Percentiles rank a stretch among this genome's conserved stretches.
phyloP scores from a whole-genome alignment of 2,329 filamentous ascomycete species.

The Neurospora sp. region DNA sequence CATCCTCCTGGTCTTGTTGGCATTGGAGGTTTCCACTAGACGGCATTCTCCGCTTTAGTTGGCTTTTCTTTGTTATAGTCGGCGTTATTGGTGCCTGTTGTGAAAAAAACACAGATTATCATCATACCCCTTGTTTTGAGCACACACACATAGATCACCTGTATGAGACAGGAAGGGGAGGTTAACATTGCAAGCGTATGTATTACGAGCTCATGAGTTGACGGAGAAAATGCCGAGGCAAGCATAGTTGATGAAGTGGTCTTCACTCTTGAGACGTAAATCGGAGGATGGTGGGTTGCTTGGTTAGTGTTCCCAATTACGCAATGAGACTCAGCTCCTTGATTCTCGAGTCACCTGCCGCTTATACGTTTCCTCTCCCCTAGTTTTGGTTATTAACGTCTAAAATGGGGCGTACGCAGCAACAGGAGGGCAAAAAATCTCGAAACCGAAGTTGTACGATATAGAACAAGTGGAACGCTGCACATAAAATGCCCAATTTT shows the following conservation, averaged over 20 bases:
- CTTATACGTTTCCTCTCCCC: not conserved
- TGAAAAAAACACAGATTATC: not conserved
- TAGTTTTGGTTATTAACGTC: not conserved
- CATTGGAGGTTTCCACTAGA: not conserved
- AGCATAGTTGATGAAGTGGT: not conserved
- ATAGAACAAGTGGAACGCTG: not conserved
- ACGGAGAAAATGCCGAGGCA: not conserved
- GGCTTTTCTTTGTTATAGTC: not conserved
- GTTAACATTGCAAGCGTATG: not conserved
- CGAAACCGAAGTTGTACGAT: not conserved
- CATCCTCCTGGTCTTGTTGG: constrained; percentile 26
- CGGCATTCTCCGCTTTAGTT: not conserved
- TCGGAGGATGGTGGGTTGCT: not conserved
- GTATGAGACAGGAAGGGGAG: not conserved
- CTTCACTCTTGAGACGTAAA: not conserved
- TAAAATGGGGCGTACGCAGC: not conserved
- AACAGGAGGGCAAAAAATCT: not conserved
- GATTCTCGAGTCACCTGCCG: not conserved
- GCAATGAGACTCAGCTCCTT: not conserved
- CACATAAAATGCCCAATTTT: not conserved
- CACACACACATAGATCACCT: not conserved
- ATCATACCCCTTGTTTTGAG: constrained; percentile 3
- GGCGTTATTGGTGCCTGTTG: not conserved
- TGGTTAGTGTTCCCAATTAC: not conserved
- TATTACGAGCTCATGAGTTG: not conserved